Evolutionary conservation across 805 yeast species (phyloP), one percentile per base, ranked within the genome.

Genomic region (Lipomyces japonicus): DNA sequence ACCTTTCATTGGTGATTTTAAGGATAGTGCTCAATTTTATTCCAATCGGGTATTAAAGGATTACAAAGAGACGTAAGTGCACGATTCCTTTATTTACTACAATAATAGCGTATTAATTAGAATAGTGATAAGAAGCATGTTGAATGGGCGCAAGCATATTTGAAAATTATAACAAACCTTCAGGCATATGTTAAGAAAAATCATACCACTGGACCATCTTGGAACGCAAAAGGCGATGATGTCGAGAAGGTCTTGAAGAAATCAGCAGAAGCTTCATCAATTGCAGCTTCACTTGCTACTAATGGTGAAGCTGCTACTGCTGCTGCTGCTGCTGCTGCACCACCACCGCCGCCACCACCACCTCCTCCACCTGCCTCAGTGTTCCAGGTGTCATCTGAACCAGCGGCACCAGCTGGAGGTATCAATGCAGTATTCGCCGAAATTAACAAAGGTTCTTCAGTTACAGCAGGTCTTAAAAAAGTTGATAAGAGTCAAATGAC

Each of bases 401-500:
- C 65, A 51, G 48, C 65, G 53, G 47, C 63, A 30, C 44, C 60
- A 7, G 60, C 61, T 21, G 72, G 73, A 39, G 93, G 95, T 37
- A 79, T 91, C 72, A 76, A 75, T 59, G 97, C 97, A 1, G 96
- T 93, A 12, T 93, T 93, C 68, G 82, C 86, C n/a, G 95, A 86
- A 59, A 74, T 93, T 58, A 89, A 83, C 71, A 77, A 83, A 71
- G 99, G 99, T 53, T 86, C 82, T 59, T 72, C 70, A 40, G 84
- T 93, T 62, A 90, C 97, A 1, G 74, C 89, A 31, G 86, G 89
- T 12, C 78, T 93, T 59, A 88, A 84, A 66, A 91, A 91, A 67
- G 97, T 91, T 35, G 97, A 90, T 60, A 87, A 81, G 71, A 83
- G 95, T 6, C 86, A 89, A 69, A 87, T 86, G 89, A 88, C 96